phyloP scores from a whole-genome alignment of 2,329 filamentous ascomycete genomes.

The Aspergillus niger region DNA sequence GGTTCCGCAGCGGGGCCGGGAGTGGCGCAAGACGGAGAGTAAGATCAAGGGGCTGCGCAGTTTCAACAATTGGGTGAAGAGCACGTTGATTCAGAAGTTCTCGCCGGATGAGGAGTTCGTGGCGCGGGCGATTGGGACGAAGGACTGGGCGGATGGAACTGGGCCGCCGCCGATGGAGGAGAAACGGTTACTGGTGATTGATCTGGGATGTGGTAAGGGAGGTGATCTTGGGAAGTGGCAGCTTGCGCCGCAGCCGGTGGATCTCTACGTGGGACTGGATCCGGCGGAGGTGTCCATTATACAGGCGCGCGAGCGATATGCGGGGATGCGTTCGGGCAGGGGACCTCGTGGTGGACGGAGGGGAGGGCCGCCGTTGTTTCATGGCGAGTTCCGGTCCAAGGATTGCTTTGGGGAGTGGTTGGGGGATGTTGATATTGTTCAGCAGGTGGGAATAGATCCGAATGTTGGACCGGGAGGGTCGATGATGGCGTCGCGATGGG shows the following conservation, averaged over 20 bases:
- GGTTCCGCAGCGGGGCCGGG: slow-evolving; percentile 86
- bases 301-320: slow-evolving; percentile 83
- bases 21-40: slow-evolving; percentile 92
- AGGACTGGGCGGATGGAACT: slow-evolving; percentile 47
- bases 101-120: slow-evolving; percentile 75
- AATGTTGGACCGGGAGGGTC: slow-evolving; percentile 61
- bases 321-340: slow-evolving; percentile 64
- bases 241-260: slow-evolving; percentile 84
- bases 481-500: slow-evolving; percentile 64
- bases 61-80: slow-evolving; percentile 99
- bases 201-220: slow-evolving; percentile 95
- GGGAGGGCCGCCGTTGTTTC: slow-evolving; percentile 62
- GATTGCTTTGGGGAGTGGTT: slow-evolving; percentile 89
- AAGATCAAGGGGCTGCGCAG: slow-evolving; percentile 91
- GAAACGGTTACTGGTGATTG: slow-evolving; percentile 75
- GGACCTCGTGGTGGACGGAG: slow-evolving; percentile 51
- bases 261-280: slow-evolving; percentile 90
- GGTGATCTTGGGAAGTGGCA: slow-evolving; percentile 97
- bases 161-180: slow-evolving; percentile 35
- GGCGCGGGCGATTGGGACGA: slow-evolving; percentile 50
- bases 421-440: slow-evolving; percentile 77
- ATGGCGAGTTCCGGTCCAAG: slow-evolving; percentile 84
- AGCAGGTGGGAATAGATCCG: slow-evolving; percentile 82
- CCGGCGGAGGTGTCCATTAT: slow-evolving; percentile 90
- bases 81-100: slow-evolving; percentile 95